A percentile compares a stretch with the other conserved stretches of the same genome.
phyloP scores from a whole-genome alignment of 2,329 filamentous ascomycete species.

The Aspergillus pseudoterreus region DNA sequence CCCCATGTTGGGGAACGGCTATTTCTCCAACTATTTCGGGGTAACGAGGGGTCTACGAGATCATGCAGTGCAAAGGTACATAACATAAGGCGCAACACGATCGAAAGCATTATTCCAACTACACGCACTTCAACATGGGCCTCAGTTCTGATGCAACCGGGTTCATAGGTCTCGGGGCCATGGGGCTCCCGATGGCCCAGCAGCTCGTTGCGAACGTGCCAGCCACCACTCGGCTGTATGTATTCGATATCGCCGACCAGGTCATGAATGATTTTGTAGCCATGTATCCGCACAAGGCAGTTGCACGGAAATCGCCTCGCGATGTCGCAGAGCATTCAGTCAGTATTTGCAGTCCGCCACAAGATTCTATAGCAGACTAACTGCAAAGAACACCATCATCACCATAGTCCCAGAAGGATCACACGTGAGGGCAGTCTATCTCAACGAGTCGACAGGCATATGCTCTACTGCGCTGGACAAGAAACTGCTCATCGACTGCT shows the following conservation, averaged over 20 bases:
- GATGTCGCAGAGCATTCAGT: neutral
- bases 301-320: neutral
- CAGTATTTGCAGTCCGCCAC: neutral
- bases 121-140: neutral
- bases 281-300: neutral
- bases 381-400: neutral
- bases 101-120: neutral
- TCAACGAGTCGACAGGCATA: neutral
- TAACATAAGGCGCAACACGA: neutral
- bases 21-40: no score
- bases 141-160: conserved; percentile 12
- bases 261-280: neutral
- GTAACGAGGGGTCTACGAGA: no score
- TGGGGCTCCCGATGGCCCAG: conserved; percentile 52
- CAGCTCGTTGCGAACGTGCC: conserved; percentile 45
- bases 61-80: neutral
- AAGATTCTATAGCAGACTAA: neutral
- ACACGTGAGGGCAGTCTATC: neutral
- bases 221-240: conserved; percentile 28
- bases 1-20: no score
- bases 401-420: neutral
- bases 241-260: neutral
- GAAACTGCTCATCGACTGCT: conserved; percentile 45
- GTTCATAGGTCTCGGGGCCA: conserved; percentile 54
- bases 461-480: neutral